Evolutionary conservation across 2,329 filamentous ascomycete genomes (phyloP).

Genomic region (Tolypocladium album): DNA sequence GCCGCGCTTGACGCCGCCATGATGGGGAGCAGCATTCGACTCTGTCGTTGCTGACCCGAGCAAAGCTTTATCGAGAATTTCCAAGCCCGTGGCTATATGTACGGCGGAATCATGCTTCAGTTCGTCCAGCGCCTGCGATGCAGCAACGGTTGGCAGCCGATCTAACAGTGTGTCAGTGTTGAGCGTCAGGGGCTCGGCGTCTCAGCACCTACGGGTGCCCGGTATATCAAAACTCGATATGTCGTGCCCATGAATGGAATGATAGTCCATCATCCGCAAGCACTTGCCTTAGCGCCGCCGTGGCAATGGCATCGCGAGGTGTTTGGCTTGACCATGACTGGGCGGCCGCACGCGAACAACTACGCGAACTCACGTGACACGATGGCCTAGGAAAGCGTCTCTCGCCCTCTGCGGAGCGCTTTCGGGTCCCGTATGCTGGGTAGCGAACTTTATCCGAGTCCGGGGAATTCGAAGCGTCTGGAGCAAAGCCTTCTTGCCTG

Average conservation of each 20-base stretch:
- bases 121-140: conserved; percentile 58
- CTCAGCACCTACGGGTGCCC: conserved; percentile 33
- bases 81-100: conserved; percentile 45
- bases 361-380: conserved; percentile 7
- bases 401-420: no score
- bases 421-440: not conserved
- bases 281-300: conserved; percentile 5
- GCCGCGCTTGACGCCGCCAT: conserved; percentile 58
- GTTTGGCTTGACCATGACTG: not conserved
- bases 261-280: conserved; percentile 41
- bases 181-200: not conserved
- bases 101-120: conserved; percentile 39
- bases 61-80: conserved; percentile 39
- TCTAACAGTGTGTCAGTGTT: conserved; percentile 34
- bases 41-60: conserved; percentile 5
- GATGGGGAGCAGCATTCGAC: conserved; percentile 5
- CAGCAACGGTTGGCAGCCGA: conserved; percentile 66
- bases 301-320: not conserved
- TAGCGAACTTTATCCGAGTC: not conserved
- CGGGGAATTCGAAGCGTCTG: not conserved
- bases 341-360: not conserved
- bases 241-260: conserved; percentile 48
- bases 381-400: no score
- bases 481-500: no score
- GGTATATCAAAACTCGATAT: conserved; percentile 48